Evolutionary conservation across 2,329 filamentous ascomycete genomes (phyloP), one percentile per base, ranked within the genome.

Genomic region (Xylaria sp.): DNA sequence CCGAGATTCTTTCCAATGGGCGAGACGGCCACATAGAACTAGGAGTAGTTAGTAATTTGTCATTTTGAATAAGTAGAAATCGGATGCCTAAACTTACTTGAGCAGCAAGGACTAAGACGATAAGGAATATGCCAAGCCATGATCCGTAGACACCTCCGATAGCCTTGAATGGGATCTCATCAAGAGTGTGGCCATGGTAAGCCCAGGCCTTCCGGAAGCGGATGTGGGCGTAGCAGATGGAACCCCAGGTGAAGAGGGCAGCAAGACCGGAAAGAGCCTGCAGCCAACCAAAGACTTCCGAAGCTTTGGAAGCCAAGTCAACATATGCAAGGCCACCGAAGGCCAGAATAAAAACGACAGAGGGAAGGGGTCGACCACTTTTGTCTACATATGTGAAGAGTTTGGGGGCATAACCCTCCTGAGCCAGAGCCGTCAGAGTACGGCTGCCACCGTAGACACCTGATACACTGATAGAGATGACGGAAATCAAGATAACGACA

Each of bases 201-300:
- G 80, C 82, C 90, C 90, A 92, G 0, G 89, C 90, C 2, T 79
- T 75, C 42, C 90, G 88, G 84, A 92, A 91, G 23, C 90, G 88
- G 75, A 92, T 91, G 74, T 92, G 90, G 2, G 88, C 84, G 3
- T 90, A 80, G 74, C 89, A 91, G 73, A 92, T 91, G 46, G 87
- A 90, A 20, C 86, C 89, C 90, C 90, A 93, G 11, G 89, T 89
- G 77, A 91, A 91, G 51, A 92, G 83, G 13, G 88, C 86, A 11
- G 87, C 86, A 4, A 92, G 82, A 60, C 88, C 90, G 0, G 89
- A 90, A 17, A 92, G 81, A 9, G 89, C 87, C 31, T 88, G 83
- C 3, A 93, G 84, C 90, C 90, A 92, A 74, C 85, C 82, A 67
- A 92, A 91, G 26, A 91, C 84, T 0, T 79, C 80, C 1, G 75